These are phyloP conservation scores for Gossypium trilobum DNA, from an alignment of 441 rosid species.

Conservation along the genomic window DNA sequence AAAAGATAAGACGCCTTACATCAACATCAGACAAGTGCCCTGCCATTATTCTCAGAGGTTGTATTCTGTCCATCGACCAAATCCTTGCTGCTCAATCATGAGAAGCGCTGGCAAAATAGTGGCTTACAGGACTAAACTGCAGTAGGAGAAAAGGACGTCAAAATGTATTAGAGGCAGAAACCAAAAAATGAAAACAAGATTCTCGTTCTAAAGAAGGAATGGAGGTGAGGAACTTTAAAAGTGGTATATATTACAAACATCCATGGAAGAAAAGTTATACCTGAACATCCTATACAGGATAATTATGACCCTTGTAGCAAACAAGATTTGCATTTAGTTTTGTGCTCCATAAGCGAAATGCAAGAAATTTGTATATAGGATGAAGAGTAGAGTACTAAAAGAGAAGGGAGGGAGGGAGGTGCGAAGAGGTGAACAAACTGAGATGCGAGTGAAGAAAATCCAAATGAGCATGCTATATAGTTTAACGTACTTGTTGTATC, in stretches of 20 bases:
- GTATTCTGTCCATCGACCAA: slow-evolving; percentile 93
- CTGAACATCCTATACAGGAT: slow-evolving; percentile 98
- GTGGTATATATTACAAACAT: neutral
- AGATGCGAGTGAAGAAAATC: neutral
- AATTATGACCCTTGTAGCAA: slow-evolving; percentile 97
- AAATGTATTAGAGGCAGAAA: neutral
- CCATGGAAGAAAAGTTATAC: slow-evolving; percentile 27
- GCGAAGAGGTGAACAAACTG: neutral
- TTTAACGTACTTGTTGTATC: slow-evolving; percentile 62
- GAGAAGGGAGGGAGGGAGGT: neutral
- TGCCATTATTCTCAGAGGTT: slow-evolving; percentile 89
- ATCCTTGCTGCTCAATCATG: slow-evolving; percentile 94
- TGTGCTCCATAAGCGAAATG: slow-evolving; percentile 92
- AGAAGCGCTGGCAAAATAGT: slow-evolving; percentile 88
- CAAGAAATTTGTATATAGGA: slow-evolving; percentile 12
- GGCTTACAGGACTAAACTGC: slow-evolving; percentile 98
- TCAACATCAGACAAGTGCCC: slow-evolving; percentile 98
- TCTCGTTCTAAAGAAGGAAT: neutral
- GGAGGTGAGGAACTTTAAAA: neutral
- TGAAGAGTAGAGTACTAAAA: neutral
- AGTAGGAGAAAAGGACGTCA: slow-evolving; percentile 17
- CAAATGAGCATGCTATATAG: neutral
- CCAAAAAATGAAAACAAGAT: neutral
- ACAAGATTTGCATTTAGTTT: slow-evolving; percentile 89
- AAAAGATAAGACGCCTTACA: slow-evolving; percentile 40